phyloP scores from a whole-genome alignment of 176 grass and related monocot species.

The Triticum dicoccoides region DNA sequence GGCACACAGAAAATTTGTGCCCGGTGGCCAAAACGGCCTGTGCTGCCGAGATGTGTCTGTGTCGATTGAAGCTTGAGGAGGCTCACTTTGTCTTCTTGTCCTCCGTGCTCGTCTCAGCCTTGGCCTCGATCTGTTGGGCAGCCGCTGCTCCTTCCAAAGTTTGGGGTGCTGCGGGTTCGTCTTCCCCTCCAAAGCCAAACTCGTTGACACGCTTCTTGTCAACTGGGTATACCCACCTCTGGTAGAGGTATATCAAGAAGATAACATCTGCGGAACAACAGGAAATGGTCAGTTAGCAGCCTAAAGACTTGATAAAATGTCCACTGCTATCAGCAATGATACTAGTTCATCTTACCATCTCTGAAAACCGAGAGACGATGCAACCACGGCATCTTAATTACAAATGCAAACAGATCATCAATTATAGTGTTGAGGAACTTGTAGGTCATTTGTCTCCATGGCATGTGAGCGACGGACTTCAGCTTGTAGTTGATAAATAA shows the following conservation, averaged over 20 bases:
- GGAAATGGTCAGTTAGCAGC: neutral
- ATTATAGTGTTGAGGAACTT: conserved; percentile 99
- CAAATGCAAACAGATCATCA: conserved; percentile 98
- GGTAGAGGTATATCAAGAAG: conserved; percentile 99
- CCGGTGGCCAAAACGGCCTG: neutral
- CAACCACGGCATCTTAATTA: conserved; percentile 97
- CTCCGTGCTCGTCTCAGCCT: conserved; percentile 26
- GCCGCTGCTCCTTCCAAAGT: conserved; percentile 43
- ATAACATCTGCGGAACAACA: conserved; percentile 70
- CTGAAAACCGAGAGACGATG: conserved; percentile 98
- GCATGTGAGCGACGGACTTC: conserved; percentile 91
- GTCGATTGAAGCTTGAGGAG: neutral
- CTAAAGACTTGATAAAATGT: neutral
- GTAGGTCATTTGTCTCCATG: conserved; percentile 99
- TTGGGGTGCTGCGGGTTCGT: conserved; percentile 40
- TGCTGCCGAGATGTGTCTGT: neutral
- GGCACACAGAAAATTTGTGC: conserved; percentile 30
- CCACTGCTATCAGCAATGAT: neutral
- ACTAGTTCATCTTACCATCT: conserved; percentile 70
- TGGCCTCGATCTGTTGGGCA: conserved; percentile 29
- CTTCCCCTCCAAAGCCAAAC: conserved; percentile 93
- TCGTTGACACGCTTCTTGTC: conserved; percentile 94
- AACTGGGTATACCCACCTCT: conserved; percentile 94
- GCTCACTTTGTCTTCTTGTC: conserved; percentile 77
- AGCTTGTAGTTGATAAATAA: conserved; percentile 99